phyloP scores from a whole-genome alignment of 441 rosid species.

The Raphanus hybrid region DNA sequence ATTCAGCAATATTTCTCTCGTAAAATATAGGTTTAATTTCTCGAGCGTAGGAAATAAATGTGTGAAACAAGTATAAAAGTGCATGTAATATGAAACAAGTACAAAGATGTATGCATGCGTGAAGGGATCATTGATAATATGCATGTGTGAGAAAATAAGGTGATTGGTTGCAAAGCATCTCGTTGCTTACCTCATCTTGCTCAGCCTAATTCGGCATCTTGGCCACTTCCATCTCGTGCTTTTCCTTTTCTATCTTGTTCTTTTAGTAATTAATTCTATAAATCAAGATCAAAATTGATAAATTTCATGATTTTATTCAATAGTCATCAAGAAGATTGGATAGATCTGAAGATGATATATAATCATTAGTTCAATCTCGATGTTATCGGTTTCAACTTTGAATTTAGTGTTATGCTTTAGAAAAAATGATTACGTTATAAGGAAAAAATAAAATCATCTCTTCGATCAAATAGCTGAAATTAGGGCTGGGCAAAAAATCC shows the following conservation, averaged over 20 bases:
- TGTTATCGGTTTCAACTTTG: no score
- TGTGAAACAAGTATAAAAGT: not conserved
- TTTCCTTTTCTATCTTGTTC: not conserved
- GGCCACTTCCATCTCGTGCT: slow-evolving; percentile 11
- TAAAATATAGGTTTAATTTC: not conserved
- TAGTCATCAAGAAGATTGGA: not conserved
- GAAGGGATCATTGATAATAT: slow-evolving; percentile 16
- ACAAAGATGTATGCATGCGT: slow-evolving; percentile 32
- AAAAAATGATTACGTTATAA: not conserved
- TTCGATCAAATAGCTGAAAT: not conserved
- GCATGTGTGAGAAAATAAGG: slow-evolving; percentile 24
- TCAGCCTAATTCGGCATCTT: slow-evolving; percentile 27
- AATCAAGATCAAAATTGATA: slow-evolving; percentile 3
- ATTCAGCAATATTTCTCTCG: slow-evolving; percentile 1
- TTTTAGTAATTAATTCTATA: not conserved
- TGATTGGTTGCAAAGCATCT: slow-evolving; percentile 31
- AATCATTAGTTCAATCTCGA: not conserved
- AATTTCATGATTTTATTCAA: not conserved
- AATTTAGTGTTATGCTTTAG: not conserved
- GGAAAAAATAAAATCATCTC: not conserved
- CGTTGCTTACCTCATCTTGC: slow-evolving; percentile 35
- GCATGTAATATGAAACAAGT: slow-evolving; percentile 22
- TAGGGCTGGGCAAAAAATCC: no score
- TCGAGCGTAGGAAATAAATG: not conserved
- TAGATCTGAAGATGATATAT: not conserved